A percentile compares a stretch with the other conserved stretches of the same genome.
phyloP scores from a whole-genome alignment of 306 rosid species.

The Psophocarpus tetragonolobus region DNA sequence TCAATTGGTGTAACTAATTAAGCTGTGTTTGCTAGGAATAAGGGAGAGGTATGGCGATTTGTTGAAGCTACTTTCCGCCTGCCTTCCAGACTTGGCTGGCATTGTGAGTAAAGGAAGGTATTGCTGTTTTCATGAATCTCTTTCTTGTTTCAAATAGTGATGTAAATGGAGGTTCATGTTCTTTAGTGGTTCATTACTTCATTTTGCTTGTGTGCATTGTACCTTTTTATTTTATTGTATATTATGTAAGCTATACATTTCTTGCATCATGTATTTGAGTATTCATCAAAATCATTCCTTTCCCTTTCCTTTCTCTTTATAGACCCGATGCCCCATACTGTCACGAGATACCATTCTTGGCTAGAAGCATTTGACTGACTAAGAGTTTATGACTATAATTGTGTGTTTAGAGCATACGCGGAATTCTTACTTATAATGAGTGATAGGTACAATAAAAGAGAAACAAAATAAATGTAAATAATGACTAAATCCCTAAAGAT shows the following conservation, averaged over 20 bases:
- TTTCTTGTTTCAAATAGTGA: neutral
- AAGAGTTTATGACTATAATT: too few species aligned
- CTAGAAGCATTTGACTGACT: neutral
- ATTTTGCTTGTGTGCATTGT: neutral
- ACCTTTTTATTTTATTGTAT: neutral
- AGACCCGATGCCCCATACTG: neutral
- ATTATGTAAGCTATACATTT: neutral
- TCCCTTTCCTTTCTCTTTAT: neutral
- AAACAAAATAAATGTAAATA: too few species aligned
- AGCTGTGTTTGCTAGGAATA: conserved; percentile 55
- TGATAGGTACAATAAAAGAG: too few species aligned
- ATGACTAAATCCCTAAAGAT: too few species aligned
- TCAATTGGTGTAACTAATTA: neutral
- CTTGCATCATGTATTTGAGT: neutral
- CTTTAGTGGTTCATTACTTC: neutral
- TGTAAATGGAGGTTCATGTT: neutral
- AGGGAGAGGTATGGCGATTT: conserved; percentile 60
- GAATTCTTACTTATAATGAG: too few species aligned
- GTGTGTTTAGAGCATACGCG: too few species aligned
- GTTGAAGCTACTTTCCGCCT: conserved; percentile 54
- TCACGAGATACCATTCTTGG: neutral
- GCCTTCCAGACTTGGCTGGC: conserved; percentile 53
- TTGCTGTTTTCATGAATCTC: conserved; percentile 15
- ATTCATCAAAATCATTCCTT: neutral
- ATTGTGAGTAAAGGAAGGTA: conserved; percentile 76